Evolutionary conservation across 805 yeast genomes (phyloP), one percentile per base, ranked within the genome.

Genomic region (Candida tallmaniae): DNA sequence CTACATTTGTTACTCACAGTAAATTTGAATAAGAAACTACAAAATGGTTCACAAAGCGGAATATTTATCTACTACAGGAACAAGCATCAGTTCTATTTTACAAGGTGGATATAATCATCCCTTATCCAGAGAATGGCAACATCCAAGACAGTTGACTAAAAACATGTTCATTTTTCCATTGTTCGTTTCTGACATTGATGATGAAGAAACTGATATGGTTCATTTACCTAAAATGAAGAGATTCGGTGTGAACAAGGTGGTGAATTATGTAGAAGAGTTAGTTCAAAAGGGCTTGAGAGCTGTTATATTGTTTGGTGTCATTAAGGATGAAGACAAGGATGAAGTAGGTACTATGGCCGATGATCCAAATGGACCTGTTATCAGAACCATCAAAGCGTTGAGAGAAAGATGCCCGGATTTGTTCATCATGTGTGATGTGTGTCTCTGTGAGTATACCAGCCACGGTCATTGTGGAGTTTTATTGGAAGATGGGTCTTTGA

Each of bases 381-480:
- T 93, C 45, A 71, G 59, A 41, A 83, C 90, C 14, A 80, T 84
- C 48, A 81, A 78, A 52, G 68, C 74, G 2, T 69, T 93, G 36
- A 72, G 72, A 40, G 43, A 59, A 28, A 61, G 73, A 11, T 89
- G 84, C 64, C 97, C 98, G 4, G 82, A 76, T 18, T 70, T 93
- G 39, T 90, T 80, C 57, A 76, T 93, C 44, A 78, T 88, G 74
- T 84, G 96, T 53, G 98, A 93, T 54, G 97, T 90, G 17, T 93
- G 98, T 60, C 65, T 93, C 34, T 93, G 98, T 67, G 98, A 93
- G 62, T 93, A 87, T 60, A 93, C 98, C 6, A 74, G 81, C 36
- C 97, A 93, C 52, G 98, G 98, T n/a, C 98, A 93, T 58, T 93
- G 98, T 64, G 98, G 98, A 26, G 71, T 88, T 11, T 69, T 93